Conservation (phyloP, 495 filamentous ascomycete species). For the Lophiostoma macrostomum region DNA sequence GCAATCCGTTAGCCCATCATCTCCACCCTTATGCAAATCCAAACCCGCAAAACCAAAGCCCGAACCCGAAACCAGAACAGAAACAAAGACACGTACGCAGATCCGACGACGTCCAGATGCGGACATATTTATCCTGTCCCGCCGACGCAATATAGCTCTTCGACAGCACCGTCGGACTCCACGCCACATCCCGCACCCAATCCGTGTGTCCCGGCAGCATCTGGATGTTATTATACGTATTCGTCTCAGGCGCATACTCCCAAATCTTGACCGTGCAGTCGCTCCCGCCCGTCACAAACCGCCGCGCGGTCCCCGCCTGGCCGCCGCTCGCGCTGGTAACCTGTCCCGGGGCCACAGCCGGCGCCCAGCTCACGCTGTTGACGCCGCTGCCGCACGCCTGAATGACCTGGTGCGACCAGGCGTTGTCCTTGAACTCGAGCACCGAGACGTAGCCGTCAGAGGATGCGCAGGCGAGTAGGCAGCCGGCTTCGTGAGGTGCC, state of each 20-base stretch:
- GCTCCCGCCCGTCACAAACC: slow-evolving; percentile 90
- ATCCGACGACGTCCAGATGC: slow-evolving; percentile 79
- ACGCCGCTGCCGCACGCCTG: slow-evolving; percentile 88
- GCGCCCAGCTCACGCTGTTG: slow-evolving; percentile 94
- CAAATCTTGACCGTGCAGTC: slow-evolving; percentile 93
- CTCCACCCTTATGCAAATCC: too few species aligned
- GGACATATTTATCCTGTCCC: slow-evolving; percentile 92
- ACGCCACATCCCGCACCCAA: slow-evolving; percentile 98
- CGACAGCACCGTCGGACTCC: slow-evolving; percentile 88
- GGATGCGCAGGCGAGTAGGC: slow-evolving; percentile 88
- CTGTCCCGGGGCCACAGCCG: slow-evolving; percentile 72
- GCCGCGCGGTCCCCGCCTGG: slow-evolving; percentile 57
- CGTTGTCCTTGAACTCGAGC: slow-evolving; percentile 93
- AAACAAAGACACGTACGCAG: slow-evolving; percentile 17
- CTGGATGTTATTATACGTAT: slow-evolving; percentile 51
- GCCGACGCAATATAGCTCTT: slow-evolving; percentile 95
- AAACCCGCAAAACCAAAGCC: too few species aligned
- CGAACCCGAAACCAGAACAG: too few species aligned
- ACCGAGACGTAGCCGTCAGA: slow-evolving; percentile 91
- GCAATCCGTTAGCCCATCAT: slow-evolving; percentile 25
- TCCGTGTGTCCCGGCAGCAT: slow-evolving; percentile 78
- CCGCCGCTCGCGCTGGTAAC: slow-evolving; percentile 68
- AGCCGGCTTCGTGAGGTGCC: slow-evolving; percentile 95
- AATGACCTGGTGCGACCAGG: slow-evolving; percentile 80
- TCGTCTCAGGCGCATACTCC: slow-evolving; percentile 55